Evolutionary conservation across 2,329 filamentous ascomycete genomes (phyloP), one percentile per base, ranked within the genome.

Genomic region (Zymoseptoria pseudotritici): DNA sequence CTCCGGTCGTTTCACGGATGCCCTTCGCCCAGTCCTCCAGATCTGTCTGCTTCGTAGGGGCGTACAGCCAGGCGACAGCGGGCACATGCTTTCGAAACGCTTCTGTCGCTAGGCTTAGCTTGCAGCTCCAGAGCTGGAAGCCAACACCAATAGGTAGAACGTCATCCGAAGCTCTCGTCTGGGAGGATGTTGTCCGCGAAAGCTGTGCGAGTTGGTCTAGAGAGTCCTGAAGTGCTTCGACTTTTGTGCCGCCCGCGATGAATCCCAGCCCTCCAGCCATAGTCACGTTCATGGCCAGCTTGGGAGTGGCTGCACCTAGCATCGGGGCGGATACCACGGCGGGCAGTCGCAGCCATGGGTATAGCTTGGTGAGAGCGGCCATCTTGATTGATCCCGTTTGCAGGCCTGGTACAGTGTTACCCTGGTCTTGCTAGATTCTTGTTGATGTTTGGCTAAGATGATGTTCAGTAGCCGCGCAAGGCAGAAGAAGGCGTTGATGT

Each of bases 1-100:
- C 66, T 50, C 75, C 31, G 67, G 71, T 70, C 7, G 60, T 67
- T 2, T 58, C 36, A n/a, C 72, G 67, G 17, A 63, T 69, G 19
- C 66, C 64, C 22, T 29, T 60, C 26, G 66, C 63, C 71, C 66
- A 74, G 49, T 46, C 68, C 19, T 42, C 54, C 59, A 71, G 65
- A 53, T 64, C 70, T 29, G 75, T 73, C 19, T 74, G 70, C 20
- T 76, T 69, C 7, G 76, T 73, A 1, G 84, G 83, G 3, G 85
- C 85, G 67, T 87, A 88, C 52, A 88, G 78, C 86, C 86, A 88
- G 10, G 85, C 76, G 0, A 83, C 84, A 2, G 78, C 79, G 2
- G 84, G 84, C 11, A 29, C 22, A 56, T 55, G 50, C 59, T 75
- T 72, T 26, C 72, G 67, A 54, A 79, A 72, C 58, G 81, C 66